A percentile compares a stretch with the other conserved stretches of the same genome.
Evolutionary conservation across 1,284 basidiomycete species (phyloP).

Genomic region (Porodaedalea pini): DNA sequence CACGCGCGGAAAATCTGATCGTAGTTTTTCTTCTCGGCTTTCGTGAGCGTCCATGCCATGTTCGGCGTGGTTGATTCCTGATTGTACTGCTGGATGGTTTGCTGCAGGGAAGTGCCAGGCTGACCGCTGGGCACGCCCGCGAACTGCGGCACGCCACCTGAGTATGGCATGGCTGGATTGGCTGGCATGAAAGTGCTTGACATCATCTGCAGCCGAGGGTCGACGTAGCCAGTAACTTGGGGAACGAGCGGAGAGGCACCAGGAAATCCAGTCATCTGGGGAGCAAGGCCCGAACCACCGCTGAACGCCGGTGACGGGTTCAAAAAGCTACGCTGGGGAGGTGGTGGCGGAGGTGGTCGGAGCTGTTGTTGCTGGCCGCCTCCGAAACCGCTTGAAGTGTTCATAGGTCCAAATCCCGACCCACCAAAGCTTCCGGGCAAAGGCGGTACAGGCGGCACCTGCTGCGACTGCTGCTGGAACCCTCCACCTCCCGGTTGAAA

Average conservation of each 20-base stretch:
- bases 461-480: conserved; percentile 48
- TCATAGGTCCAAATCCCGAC: conserved; percentile 34
- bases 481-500: conserved; percentile 41
- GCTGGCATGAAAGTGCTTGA: conserved; percentile 83
- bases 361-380: conserved; percentile 33
- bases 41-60: conserved; percentile 86
- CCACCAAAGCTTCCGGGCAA: conserved; percentile 57
- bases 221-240: conserved; percentile 80
- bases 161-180: conserved; percentile 59
- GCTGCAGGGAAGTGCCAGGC: conserved; percentile 57
- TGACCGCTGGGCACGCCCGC: conserved; percentile 54
- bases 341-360: conserved; percentile 29
- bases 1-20: conserved; percentile 96
- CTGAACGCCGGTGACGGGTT: conserved; percentile 41
- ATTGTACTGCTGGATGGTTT: conserved; percentile 78
- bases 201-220: conserved; percentile 84
- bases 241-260: conserved; percentile 56
- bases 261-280: conserved; percentile 59
- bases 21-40: conserved; percentile 95
- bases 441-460: conserved; percentile 60
- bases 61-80: conserved; percentile 69
- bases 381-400: conserved; percentile 35
- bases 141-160: conserved; percentile 66
- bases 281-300: conserved; percentile 34
- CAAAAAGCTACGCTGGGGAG: conserved; percentile 48